Conservation (phyloP, 169 alveolate species). For the Perkinsus marinus region DNA sequence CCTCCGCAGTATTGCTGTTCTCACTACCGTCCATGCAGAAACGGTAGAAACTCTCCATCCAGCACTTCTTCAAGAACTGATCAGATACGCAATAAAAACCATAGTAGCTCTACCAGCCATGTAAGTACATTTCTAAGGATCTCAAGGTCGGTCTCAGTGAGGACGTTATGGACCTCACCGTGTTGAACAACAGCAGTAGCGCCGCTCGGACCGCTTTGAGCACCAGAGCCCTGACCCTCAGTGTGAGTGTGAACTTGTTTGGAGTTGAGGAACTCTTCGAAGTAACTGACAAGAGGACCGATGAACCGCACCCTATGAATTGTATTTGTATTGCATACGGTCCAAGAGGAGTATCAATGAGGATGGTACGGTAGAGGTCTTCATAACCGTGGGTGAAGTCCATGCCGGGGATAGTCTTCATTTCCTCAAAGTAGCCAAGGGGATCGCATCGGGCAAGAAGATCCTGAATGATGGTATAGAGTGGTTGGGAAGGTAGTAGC, state of each 20-base stretch:
- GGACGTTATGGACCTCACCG: background rate
- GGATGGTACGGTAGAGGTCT: constrained; percentile 83
- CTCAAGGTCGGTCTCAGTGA: constrained; percentile 49
- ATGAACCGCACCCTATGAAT: background rate
- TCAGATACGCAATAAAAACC: background rate
- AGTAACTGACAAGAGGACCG: constrained; percentile 25
- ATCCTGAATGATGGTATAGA: constrained; percentile 33
- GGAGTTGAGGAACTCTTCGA: constrained; percentile 50
- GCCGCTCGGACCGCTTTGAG: background rate
- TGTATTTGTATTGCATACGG: background rate
- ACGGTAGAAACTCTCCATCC: constrained; percentile 87
- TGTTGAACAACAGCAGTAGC: background rate
- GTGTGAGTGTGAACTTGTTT: background rate
- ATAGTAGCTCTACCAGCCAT: too few species aligned
- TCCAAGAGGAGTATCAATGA: constrained; percentile 96
- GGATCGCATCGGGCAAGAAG: constrained; percentile 87
- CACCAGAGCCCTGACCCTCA: background rate
- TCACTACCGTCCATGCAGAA: constrained; percentile 69
- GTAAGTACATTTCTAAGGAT: constrained; percentile 69
- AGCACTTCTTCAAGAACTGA: constrained; percentile 67
- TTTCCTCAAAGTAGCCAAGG: constrained; percentile 92
- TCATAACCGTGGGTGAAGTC: constrained; percentile 85
- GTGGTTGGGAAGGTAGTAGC: constrained; percentile 15
- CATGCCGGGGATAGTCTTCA: constrained; percentile 78
- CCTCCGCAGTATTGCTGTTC: constrained; percentile 57